A percentile compares a stretch with the other conserved stretches of the same genome.
Conservation (phyloP, 805 yeast species). For the Candida nemodendra region DNA sequence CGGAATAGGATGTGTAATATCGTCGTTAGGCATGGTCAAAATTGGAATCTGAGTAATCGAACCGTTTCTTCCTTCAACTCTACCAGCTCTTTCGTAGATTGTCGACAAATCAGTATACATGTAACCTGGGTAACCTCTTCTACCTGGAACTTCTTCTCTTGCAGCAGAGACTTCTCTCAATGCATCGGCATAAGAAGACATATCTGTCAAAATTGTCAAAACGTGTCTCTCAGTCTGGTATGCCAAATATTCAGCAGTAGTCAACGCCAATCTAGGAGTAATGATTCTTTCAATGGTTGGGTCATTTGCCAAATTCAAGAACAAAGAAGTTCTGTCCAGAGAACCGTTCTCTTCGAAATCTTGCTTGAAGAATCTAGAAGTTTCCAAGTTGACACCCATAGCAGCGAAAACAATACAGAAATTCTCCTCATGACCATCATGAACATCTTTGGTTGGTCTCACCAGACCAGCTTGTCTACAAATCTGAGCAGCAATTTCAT, state of each 20-base stretch:
- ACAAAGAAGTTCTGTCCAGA: constrained; percentile 93
- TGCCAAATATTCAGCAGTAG: constrained; percentile 98
- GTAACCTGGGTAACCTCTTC: constrained; percentile 99
- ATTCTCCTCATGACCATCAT: constrained; percentile 99
- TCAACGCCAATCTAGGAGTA: constrained; percentile 97
- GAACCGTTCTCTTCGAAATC: constrained; percentile 99
- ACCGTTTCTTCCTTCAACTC: constrained; percentile 99
- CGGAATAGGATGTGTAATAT: constrained; percentile 99
- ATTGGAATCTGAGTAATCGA: constrained; percentile 99
- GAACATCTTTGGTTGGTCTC: constrained; percentile 98
- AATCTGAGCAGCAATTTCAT: constrained; percentile 99
- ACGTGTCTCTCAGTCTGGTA: constrained; percentile 99
- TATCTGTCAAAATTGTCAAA: constrained; percentile 94
- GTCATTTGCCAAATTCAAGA: constrained; percentile 96
- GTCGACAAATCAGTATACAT: constrained; percentile 99
- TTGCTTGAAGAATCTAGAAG: constrained; percentile 97
- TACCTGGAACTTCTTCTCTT: constrained; percentile 99
- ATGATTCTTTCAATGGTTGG: constrained; percentile 99
- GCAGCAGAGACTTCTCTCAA: constrained; percentile 99
- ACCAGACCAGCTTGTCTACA: constrained; percentile 99
- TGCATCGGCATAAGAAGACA: constrained; percentile 99
- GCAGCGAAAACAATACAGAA: constrained; percentile 99
- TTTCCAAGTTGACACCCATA: constrained; percentile 99
- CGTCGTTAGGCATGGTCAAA: constrained; percentile 99
- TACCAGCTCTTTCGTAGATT: constrained; percentile 98